Conservation (phyloP, 176 grass and related monocot species). For the Oryza australiensis region DNA sequence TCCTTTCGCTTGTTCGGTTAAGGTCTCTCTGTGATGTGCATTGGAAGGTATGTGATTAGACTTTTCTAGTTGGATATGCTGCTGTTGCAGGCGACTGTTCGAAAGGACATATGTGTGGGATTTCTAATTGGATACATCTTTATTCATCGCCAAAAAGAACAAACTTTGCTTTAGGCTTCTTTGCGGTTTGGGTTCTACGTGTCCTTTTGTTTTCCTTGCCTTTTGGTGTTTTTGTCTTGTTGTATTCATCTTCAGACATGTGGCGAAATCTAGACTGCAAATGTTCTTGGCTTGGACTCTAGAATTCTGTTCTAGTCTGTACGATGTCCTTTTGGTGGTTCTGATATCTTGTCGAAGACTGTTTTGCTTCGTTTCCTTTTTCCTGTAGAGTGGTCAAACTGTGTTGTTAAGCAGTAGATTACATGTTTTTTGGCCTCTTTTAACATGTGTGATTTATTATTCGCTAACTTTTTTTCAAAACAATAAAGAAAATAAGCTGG, state of each 20-base stretch:
- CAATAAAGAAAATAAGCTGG: conserved; percentile 27
- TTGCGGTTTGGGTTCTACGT: neutral
- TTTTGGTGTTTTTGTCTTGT: conserved; percentile 12
- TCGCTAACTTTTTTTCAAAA: neutral
- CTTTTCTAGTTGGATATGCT: conserved; percentile 26
- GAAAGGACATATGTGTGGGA: conserved; percentile 20
- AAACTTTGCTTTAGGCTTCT: neutral
- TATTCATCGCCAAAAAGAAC: neutral
- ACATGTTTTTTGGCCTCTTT: neutral
- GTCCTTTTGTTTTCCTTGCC: conserved; percentile 8
- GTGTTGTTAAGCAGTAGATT: conserved; percentile 10
- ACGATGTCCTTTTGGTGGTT: conserved; percentile 17
- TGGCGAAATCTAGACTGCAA: conserved; percentile 30
- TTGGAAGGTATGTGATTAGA: conserved; percentile 1
- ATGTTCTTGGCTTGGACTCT: neutral
- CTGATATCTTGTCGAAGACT: neutral
- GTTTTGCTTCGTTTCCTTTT: neutral
- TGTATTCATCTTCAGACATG: conserved; percentile 17
- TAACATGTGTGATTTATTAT: neutral
- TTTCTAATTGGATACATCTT: neutral
- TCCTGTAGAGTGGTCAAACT: neutral
- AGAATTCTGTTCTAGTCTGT: conserved; percentile 4
- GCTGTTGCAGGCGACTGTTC: conserved; percentile 24
- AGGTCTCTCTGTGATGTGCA: conserved; percentile 5
- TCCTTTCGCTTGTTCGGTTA: conserved; percentile 5